phyloP scores from a whole-genome alignment of 169 alveolate species.

The Cryptosporidium sp. region DNA sequence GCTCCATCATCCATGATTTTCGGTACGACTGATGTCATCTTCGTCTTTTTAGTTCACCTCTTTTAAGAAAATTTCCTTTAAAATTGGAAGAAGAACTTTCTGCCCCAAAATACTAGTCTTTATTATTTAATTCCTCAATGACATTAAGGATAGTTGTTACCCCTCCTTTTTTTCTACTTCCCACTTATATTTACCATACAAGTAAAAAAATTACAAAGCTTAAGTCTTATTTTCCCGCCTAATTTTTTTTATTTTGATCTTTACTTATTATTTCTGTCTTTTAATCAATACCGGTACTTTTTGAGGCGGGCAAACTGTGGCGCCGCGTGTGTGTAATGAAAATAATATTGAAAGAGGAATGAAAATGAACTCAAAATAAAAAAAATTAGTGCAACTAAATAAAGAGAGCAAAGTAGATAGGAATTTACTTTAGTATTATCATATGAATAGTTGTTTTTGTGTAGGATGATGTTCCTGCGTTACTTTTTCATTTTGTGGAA shows the following conservation, averaged over 20 bases:
- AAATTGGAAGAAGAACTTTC: slow-evolving; percentile 2
- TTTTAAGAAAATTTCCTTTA: background rate
- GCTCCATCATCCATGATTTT: slow-evolving; percentile 95
- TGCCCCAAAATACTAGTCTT: background rate
- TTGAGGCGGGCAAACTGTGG: background rate
- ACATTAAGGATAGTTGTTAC: slow-evolving; percentile 7
- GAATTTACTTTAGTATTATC: too few relatives aligned
- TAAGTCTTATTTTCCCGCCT: background rate
- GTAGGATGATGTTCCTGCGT: background rate
- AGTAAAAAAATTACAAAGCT: background rate
- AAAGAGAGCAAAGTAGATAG: background rate
- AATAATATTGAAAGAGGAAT: background rate
- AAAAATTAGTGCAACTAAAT: background rate
- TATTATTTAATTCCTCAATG: background rate
- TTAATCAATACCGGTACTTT: background rate
- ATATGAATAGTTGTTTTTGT: too few relatives aligned
- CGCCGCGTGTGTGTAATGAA: background rate
- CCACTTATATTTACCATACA: slow-evolving; percentile 30
- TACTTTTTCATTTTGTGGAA: slow-evolving; percentile 18
- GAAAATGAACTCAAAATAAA: too few relatives aligned
- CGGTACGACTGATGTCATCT: slow-evolving; percentile 89
- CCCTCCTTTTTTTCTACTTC: slow-evolving; percentile 51
- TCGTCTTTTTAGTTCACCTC: background rate
- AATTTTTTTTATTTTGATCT: background rate
- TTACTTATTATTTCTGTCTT: slow-evolving; percentile 1